Evolutionary conservation across 2,329 filamentous ascomycete genomes (phyloP), one percentile per base, ranked within the genome.

Genomic region (Claviceps sorghi): DNA sequence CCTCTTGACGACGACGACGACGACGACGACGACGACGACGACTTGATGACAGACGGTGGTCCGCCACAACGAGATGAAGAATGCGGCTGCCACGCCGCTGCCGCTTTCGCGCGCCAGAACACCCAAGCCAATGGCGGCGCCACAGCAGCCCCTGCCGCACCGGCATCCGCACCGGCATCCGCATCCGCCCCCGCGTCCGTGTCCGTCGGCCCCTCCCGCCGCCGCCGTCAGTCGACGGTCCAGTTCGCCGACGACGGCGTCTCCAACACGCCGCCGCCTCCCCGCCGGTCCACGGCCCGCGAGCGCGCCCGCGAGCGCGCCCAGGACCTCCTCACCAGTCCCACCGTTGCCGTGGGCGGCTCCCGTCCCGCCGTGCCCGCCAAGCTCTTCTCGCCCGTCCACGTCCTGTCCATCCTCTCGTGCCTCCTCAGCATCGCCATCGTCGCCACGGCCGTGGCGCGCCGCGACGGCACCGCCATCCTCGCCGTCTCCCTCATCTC

Each of bases 381-480:
- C 1, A 67, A 65, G 42, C 61, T 69, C 43, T 71, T 69, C 55
- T 79, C 76, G 2, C 76, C 78, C 5, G 64, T 81, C 2, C 75
- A 79, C 55, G 60, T 79, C 15, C 66, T 83, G 10, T 72, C 73
- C 2, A 57, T 77, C 15, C 61, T 76, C 41, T 81, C 78, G 0
- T 72, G 69, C 46, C 49, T 76, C 4, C 61, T 77, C 22, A 76
- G 75, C 6, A 61, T 72, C 43, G 67, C 65, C n/a, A 72, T 79
- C 32, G 64, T 80, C 29, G 61, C 64, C 1, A 66, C 65, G 48
- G 73, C 74, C 0, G 59, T 65, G 2, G 40, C 66, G 13, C 68
- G 72, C 55, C 52, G 69, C 19, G 66, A 68, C 49, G 66, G 64
- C 7, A 60, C 61, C 19, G 65, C 64, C 7, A 62, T 67, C 29